These are phyloP conservation scores for Talaromyces piceae DNA, from an alignment of 2,329 filamentous ascomycete species.

Conservation along the genomic window DNA sequence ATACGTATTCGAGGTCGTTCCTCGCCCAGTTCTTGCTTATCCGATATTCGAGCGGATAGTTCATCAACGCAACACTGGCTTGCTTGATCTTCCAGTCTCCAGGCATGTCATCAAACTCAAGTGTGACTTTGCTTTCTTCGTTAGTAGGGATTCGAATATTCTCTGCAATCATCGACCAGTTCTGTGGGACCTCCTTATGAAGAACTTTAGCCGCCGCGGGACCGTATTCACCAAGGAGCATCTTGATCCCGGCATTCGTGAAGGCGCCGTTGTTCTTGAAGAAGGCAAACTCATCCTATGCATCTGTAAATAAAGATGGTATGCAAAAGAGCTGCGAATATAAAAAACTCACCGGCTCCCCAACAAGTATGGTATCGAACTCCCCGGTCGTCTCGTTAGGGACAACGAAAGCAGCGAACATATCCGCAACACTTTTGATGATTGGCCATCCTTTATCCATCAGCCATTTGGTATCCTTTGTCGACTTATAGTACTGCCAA, in stretches of 20 bases:
- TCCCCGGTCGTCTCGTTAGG: conserved; percentile 44
- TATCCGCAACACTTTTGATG: conserved; percentile 49
- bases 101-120: conserved; percentile 54
- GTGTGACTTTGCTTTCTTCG: conserved; percentile 45
- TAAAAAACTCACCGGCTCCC: conserved; percentile 47
- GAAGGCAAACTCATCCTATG: conserved; percentile 52
- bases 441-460: conserved; percentile 47
- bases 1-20: conserved; percentile 39
- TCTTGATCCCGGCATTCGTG: conserved; percentile 49
- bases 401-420: conserved; percentile 40
- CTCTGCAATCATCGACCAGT: conserved; percentile 10
- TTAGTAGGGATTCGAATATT: conserved; percentile 19
- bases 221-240: conserved; percentile 36
- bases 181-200: conserved; percentile 4
- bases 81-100: conserved; percentile 55
- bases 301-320: background rate
- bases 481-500: conserved; percentile 48
- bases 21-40: conserved; percentile 31
- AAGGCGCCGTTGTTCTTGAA: conserved; percentile 54
- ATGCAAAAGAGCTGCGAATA: background rate
- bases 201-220: conserved; percentile 32
- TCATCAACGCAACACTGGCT: conserved; percentile 55
- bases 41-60: conserved; percentile 46
- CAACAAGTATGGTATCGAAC: conserved; percentile 47
- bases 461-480: conserved; percentile 46